A percentile compares a stretch with the other conserved stretches of the same genome.
These are phyloP conservation scores for Oryza glaberrima DNA, from an alignment of 176 grass and related monocot species.

Conservation along the genomic window DNA sequence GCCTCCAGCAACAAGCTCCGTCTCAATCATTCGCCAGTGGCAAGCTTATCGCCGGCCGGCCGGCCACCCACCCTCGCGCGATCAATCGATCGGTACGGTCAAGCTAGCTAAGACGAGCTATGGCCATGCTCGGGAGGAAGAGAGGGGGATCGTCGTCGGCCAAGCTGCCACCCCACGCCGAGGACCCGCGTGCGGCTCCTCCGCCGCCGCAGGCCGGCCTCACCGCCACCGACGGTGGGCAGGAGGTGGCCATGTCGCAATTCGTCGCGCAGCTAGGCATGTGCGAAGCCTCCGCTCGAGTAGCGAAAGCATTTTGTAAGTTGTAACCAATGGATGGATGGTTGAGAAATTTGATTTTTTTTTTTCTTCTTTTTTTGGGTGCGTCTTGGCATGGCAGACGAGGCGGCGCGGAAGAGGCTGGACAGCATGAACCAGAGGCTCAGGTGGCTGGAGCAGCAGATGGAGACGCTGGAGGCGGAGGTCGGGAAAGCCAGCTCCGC, in stretches of 20 bases:
- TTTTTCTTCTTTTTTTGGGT: too few species aligned
- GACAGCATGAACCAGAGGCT: constrained; percentile 66
- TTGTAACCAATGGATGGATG: background rate
- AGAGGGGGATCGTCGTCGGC: background rate
- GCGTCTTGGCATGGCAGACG: constrained; percentile 45
- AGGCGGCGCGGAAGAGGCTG: constrained; percentile 63
- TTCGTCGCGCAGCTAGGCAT: constrained; percentile 48
- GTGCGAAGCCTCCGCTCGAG: background rate
- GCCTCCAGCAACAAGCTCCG: background rate
- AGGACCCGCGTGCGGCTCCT: background rate
- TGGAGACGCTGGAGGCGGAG: constrained; percentile 86
- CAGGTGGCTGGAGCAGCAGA: constrained; percentile 75
- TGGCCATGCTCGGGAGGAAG: constrained; percentile 48
- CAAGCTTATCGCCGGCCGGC: background rate
- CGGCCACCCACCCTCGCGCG: too few species aligned
- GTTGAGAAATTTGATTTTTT: background rate
- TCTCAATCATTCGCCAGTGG: background rate
- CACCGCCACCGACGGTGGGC: background rate
- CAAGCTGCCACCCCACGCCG: constrained; percentile 2
- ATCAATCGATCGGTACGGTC: too few species aligned
- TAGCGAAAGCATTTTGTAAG: background rate
- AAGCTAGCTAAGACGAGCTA: background rate
- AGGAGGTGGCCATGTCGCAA: constrained; percentile 44
- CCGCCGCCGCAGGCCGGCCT: background rate
- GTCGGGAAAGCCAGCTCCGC: constrained; percentile 52